Base-by-base conservation (phyloP, 2,329 filamentous ascomycete genomes). In the Xenoacremonium recifei region DNA sequence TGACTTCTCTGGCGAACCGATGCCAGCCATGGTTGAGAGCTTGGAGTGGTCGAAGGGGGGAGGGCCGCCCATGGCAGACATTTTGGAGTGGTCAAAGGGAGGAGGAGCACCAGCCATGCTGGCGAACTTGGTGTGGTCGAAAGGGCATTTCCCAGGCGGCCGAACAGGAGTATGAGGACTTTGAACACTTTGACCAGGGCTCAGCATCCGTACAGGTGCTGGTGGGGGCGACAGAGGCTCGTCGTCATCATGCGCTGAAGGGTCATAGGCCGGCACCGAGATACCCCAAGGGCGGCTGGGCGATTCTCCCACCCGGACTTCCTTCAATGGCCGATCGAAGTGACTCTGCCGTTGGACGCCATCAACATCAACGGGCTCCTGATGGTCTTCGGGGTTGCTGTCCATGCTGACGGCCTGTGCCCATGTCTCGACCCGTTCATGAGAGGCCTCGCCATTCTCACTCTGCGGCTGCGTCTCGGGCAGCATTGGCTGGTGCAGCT, bases 251-350 rank as follows among this genome's bases (percentile, higher is more conserved):
- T 65, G 55, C 4, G 61, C 62, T 16, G 63, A 57, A 5, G 62
- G 49, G 37, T 77, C 71, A 48, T 77, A 72, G 27, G 80, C 64
- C 3, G 91, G 91, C 0, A 96, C 84, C 5, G 82, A 80, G 39
- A 96, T 95, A 5, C 91, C 91, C 91, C 91, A 96, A 12, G 92
- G 92, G 33, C 92, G 78, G 63, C 87, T 95, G 5, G 92, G 92
- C 12, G 89, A 95, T 66, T 97, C 92, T 32, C 92, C 92, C 17
- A 97, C 83, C n/a, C 92, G 79, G 9, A 97, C 80, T 55, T 96
- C 92, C 60, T 92, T 89, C 39, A 97, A 65, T 0, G 87, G 84
- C 33, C 91, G 80, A 52, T 95, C 89, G 61, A 96, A 96, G 57
- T 84, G 87, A 43, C 83, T 77, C 49, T 82, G 75, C 42, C 89